Base-by-base conservation (phyloP, 140 eudicot species). In the Stevia rebaudiana region DNA sequence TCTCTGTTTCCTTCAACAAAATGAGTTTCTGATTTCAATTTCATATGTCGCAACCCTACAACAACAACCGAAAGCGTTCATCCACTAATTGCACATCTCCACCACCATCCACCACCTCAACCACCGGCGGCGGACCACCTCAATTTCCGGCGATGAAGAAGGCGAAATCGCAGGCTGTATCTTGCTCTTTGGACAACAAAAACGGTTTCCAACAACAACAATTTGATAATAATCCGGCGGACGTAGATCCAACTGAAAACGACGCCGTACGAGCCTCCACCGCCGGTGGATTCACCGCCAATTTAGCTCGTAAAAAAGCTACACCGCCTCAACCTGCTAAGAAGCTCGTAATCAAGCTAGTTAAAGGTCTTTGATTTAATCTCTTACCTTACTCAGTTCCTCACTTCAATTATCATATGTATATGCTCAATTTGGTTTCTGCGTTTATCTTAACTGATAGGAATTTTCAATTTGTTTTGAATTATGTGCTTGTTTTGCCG, bases 291-390 rank as follows among this genome's bases (percentile, higher is more conserved):
- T 71, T 69, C 50, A 81, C 95, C 18, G 75, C 89, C 21, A 94
- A 94, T 78, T 82, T 88, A 82, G 66, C 94, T 0, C 71, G 97
- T 37, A 94, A 88, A 68, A 94, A 94, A 64, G 95, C 97, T 7
- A 76, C 83, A 41, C 94, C 84, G 18, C 97, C 99, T 53, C 85
- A 83, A 69, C 99, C 97, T 13, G 72, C 92, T 12, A 94, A 94
- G 76, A 94, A 94, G 80, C 81, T 88, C 24, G 99, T 94, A 9
- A 94, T 94, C 62, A 94, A 86, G 94, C 90, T 86, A 56, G 33
- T 72, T 40, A 94, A 94, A 94, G 99, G 99, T 87, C 21, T 3
- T 72, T 28, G 39, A 52, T 58, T 74, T 25, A 12, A 47, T 59
- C 58, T 72, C 11, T 68, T 30, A 48, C 72, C 51, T 37, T 17